Evolutionary conservation across 768 basidiomycete species (phyloP), one percentile per base, ranked within the genome.

Genomic region (Jaapia argillacea): DNA sequence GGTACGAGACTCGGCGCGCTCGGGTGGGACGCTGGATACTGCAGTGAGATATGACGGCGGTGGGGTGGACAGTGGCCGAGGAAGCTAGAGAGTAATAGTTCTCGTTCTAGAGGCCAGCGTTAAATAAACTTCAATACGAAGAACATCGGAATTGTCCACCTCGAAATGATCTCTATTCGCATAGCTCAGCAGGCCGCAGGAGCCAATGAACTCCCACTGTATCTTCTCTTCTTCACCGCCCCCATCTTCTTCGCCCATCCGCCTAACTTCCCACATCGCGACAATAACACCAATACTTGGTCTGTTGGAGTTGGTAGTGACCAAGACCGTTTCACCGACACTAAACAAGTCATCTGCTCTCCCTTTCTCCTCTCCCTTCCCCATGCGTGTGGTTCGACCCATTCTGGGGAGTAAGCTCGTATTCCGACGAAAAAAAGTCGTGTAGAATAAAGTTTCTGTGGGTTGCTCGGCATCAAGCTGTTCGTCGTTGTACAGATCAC

Each of bases 171-270:
- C 72, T 35, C 83, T 69, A 48, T 73, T 72, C 1, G 75, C 76
- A 12, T 46, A 87, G 62, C 55, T 88, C 77, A 0, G 63, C 59
- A 1, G 83, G 84, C 24, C 77, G 63, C 48, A 84, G 61, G 52
- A 88, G 88, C 85, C 85, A 89, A 51, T 86, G 85, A 18, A 88
- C 60, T 23, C 73, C 69, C 20, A 83, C 58, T 73, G 68, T 66
- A 79, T 75, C 39, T 63, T 69, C 26, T 58, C 51, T 2, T 52
- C 54, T 26, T 62, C 57, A 26, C 64, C 58, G 18, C 42, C n/a
- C n/a, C n/a, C 52, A 6, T 50, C 59, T 0, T 54, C 54, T 5
- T 60, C 62, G 2, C 45, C 61, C 42, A 58, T 56, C 38, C 44
- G 50, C 53, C 59, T 4, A 2, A 65, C 62, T 43, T 82, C 74